Base-by-base conservation (phyloP, 1,284 basidiomycete genomes). In the Hymenochaete sp. region DNA sequence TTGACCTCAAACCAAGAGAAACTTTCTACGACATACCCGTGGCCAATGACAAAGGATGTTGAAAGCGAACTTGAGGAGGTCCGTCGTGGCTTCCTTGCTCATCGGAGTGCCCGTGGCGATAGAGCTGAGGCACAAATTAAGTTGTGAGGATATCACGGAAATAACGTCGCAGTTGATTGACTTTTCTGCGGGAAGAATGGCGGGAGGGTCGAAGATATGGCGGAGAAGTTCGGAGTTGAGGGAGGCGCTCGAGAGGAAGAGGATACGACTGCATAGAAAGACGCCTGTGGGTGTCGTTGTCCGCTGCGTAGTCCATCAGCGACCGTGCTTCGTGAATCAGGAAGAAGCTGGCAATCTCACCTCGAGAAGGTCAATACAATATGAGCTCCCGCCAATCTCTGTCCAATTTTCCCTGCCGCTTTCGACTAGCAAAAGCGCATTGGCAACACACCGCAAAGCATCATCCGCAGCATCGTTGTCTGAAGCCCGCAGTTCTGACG, bases 51-150 rank as follows among this genome's bases (percentile, higher is more conserved):
- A 61, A 44, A 84, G 68, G 28, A 89, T 57, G 56, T 90, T 89
- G 62, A 87, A 90, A 5, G 72, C 67, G 42, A 88, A 70, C 56
- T 90, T 90, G 47, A 90, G 70, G 31, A 86, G 58, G 60, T 90
- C 86, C 2, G 73, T 73, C 70, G 80, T 73, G 3, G 84, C 83
- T 49, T 89, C 84, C 48, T 70, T 70, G 8, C 75, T 69, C 63
- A 77, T 75, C 49, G 71, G 71, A 9, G 69, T 59, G 36, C 72
- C 72, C 16, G 64, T 59, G 22, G 75, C 64, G 42, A 82, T 66
- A 36, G 62, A 64, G 28, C 57, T 62, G 6, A 65, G 62, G 31
- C 74, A 61, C n/a, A 65, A 56, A 53, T 79, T 82, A 36, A 77
- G 67, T 55, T 82, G 82, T 11, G 61, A 48, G 10, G 61, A 66